These are phyloP conservation scores for Aspergillus sclerotiicarbonarius DNA, from an alignment of 495 filamentous ascomycete genomes.

Conservation along the genomic window DNA sequence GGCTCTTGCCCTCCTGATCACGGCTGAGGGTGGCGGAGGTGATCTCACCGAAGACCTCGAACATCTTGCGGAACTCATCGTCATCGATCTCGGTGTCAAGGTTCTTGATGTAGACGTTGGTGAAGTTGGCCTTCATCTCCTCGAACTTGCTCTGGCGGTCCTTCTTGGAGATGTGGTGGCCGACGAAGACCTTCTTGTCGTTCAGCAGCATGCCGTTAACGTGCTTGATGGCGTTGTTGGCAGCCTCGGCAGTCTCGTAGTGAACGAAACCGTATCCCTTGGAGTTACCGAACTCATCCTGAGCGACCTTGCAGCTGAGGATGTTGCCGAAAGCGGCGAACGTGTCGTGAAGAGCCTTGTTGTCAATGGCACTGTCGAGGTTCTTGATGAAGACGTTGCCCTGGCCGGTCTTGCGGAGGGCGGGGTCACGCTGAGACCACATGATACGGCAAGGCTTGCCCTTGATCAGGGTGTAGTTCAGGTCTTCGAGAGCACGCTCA, in stretches of 20 bases:
- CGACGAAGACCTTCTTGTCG: constrained; percentile 99
- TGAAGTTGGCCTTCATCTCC: constrained; percentile 99
- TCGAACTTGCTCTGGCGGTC: constrained; percentile 99
- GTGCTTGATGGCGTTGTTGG: constrained; percentile 96
- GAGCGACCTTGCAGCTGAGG: constrained; percentile 97
- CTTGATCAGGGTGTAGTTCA: constrained; percentile 99
- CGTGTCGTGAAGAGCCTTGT: constrained; percentile 99
- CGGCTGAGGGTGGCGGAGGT: constrained; percentile 93
- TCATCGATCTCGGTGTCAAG: constrained; percentile 83
- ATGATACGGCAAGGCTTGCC: constrained; percentile 99
- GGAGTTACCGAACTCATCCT: constrained; percentile 92
- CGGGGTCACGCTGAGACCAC: constrained; percentile 99
- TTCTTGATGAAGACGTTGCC: constrained; percentile 99
- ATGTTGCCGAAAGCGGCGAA: constrained; percentile 99
- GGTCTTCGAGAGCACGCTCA: constrained; percentile 96
- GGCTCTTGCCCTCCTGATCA: constrained; percentile 87
- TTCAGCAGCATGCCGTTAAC: constrained; percentile 99
- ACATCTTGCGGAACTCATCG: constrained; percentile 89
- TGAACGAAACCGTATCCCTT: constrained; percentile 99
- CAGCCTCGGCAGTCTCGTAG: constrained; percentile 98
- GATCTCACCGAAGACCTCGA: constrained; percentile 88
- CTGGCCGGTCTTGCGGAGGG: constrained; percentile 97
- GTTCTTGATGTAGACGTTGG: constrained; percentile 99
- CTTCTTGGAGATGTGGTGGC: constrained; percentile 99
- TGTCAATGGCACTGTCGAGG: constrained; percentile 95